Evolutionary conservation across 768 basidiomycete species (phyloP).

Genomic region (Lactarius sanguifluus): DNA sequence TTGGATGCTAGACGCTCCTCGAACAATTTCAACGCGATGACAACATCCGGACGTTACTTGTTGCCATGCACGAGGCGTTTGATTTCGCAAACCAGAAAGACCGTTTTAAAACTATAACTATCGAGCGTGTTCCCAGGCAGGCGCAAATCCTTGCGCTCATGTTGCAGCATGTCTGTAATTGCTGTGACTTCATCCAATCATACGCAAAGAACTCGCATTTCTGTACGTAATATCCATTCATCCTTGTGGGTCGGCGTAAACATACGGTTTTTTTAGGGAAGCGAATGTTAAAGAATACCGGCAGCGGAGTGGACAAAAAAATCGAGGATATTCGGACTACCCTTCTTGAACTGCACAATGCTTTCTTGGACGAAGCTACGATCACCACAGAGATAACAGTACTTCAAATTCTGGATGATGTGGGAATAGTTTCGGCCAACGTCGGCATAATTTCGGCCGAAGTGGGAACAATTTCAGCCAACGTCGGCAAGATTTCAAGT

Average conservation of each 20-base stretch:
- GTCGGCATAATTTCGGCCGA: no score
- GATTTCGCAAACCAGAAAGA: background rate
- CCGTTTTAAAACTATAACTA: background rate
- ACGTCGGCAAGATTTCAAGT: background rate
- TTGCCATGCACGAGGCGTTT: background rate
- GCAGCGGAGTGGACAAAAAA: no score
- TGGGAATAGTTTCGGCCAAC: background rate
- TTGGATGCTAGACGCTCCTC: background rate
- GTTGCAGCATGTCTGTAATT: no score
- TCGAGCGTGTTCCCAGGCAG: background rate
- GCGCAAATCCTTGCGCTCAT: no score
- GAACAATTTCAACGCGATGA: background rate
- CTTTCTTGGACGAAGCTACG: no score
- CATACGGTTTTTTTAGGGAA: background rate
- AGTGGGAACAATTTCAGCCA: background rate
- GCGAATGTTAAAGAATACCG: no score
- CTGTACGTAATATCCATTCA: background rate
- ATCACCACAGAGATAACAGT: background rate
- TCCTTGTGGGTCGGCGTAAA: background rate
- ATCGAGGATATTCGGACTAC: no score
- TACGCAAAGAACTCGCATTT: background rate
- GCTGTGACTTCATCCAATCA: background rate
- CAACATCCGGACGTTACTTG: background rate
- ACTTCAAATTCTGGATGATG: background rate
- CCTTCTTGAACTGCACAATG: no score